Evolutionary conservation across 192 early-diverging fungal genomes (phyloP), one percentile per base, ranked within the genome.

Genomic region (Coemansia sp.): DNA sequence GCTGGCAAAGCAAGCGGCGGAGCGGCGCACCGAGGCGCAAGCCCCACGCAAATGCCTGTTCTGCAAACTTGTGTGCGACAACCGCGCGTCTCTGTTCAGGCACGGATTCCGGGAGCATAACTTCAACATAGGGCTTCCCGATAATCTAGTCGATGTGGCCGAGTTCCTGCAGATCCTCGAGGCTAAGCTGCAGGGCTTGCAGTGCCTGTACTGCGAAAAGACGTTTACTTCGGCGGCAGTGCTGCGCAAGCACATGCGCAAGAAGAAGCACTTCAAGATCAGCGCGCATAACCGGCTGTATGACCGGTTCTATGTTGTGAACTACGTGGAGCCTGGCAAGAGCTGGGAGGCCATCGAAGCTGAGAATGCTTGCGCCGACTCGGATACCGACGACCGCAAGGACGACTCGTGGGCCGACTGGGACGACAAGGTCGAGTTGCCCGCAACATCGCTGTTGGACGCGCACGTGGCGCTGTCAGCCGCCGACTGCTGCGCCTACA

Each of bases 251-350:
- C 95, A 98, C 64, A 98, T 98, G 95, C 91, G 95, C 70, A 98
- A 98, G 81, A 98, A 96, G 89, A 96, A 94, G 84, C 95, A 98
- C 78, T 97, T 97, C 76, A 92, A 94, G 78, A 93, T 98, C 75
- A 92, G 90, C 64, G 87, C 94, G 23, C 89, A 89, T 34, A 98
- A 98, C 83, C 87, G 87, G 51, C 84, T 91, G 43, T 98, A 98
- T 49, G 95, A 98, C 73, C 90, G 91, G 21, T 98, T 95, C 81
- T 98, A 96, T 70, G 89, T 98, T 23, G 89, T 95, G 66, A 98
- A 98, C 67, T 96, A 95, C 65, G 66, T 93, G 36, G 92, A 94
- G 73, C 93, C 94, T 0, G 92, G 92, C 16, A 93, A 91, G 72
- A 93, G 93, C 86, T 94, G 94, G 93, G 94, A 96, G 77, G 87